Evolutionary conservation across 2,329 filamentous ascomycete species (phyloP), one percentile per base, ranked within the genome.

Genomic region (Ascochyta clinopodiicola): DNA sequence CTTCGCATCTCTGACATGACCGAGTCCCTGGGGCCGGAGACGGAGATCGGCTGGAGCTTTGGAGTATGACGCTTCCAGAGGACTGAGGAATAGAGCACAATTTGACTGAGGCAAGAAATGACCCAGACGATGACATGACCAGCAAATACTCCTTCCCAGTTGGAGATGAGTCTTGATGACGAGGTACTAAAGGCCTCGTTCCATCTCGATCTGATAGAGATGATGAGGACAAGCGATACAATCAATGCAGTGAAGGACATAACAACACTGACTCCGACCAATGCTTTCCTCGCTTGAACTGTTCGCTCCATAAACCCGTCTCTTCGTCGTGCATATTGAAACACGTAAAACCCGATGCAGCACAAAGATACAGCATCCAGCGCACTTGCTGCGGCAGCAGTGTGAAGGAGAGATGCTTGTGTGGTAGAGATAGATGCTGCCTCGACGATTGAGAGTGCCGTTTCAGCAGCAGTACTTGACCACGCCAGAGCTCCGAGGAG

Each of bases 121-220:
- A 59, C 57, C 72, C 73, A 77, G 6, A 73, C 50, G 17, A 57
- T 67, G 49, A 77, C 75, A 37, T 79, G 75, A 19, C 69, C 69
- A 29, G 74, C 63, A 35, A 78, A 64, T 29, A 59, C 53, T 32
- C 53, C 50, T 36, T 56, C 56, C 70, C 68, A 73, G 40, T 63
- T 44, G 3, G 51, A 60, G 17, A 67, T 56, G 13, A 60, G 56
- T 31, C 54, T 60, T 34, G 42, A 47, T 1, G 67, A 57, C 6
- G 57, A 54, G 8, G 43, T 45, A 6, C 46, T 48, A 21, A 60
- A 40, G 17, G 72, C 48, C 27, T 69, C 60, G 39, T 53, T 44
- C 60, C 59, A 62, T 44, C 53, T 61, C n/a, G 56, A 57, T 44
- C 68, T 68, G 58, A 72, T 65, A 42, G 63, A 55, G 39, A 70